Evolutionary conservation across 2,329 filamentous ascomycete genomes (phyloP), one percentile per base, ranked within the genome.

Genomic region (Monosporascus sp.): DNA sequence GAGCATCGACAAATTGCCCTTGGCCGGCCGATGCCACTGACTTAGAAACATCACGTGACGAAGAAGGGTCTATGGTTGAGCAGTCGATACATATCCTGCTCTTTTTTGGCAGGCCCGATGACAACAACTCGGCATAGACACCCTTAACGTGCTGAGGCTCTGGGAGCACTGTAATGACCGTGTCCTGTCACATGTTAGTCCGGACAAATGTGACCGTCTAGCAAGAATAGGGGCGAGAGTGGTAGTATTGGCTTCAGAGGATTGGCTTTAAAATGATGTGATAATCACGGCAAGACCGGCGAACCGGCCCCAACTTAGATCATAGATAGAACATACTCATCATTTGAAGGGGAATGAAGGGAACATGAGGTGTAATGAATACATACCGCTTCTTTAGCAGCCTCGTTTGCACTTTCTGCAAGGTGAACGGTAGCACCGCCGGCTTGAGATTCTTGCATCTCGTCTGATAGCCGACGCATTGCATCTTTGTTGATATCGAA

Each of bases 51-150:
- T 85, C 80, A 39, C 83, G 83, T 1, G 92, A 97, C 2, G 91
- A 90, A 35, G 85, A 84, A 0, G 92, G 91, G 71, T 97, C 94
- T 66, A 99, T 97, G 17, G 94, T 99, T 3, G 93, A 97, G 71
- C 89, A 93, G 71, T 99, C 94, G 67, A 99, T 94, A 70, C 96
- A 97, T 54, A 97, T 74, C 39, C 91, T 86, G 54, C 86, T 76
- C 49, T 78, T 79, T 41, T 76, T 74, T 2, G 75, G 61, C 0
- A 78, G 68, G 1, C 73, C 67, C 2, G 79, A 74, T 47, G 82
- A 77, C 45, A 96, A 77, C 67, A 97, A 91, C 51, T 86, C 80
- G 47, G 83, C 76, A 70, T 91, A 97, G 39, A 96, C 90, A 50
- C 81, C 81, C 66, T 88, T 87, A 53, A 97, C 93, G 67, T 97